Base-by-base conservation (phyloP, 345 rosid species). In the Rhizophora mangle region DNA sequence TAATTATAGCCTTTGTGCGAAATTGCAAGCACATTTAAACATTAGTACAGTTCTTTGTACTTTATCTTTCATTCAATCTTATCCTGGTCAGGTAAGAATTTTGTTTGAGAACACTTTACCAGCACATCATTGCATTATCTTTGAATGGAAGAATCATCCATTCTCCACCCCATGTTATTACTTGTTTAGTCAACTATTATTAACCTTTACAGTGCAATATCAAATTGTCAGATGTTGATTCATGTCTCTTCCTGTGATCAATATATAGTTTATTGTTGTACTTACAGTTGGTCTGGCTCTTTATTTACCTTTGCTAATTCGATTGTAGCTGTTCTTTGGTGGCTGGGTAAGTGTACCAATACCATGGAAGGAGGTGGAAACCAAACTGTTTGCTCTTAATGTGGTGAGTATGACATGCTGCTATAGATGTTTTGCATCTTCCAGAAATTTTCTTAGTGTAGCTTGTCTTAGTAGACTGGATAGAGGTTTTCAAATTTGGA, bases 321-420 rank as follows among this genome's bases (percentile, higher is more conserved):
- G 43, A 26, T 26, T 84, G 66, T 65, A 94, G 97, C 78, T 94
- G 69, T 82, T 85, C 77, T 89, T 81, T 67, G 83, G 86, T 69
- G 84, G 90, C 72, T 85, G 87, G 85, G 69, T 79, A 72, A 88
- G 75, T 82, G 75, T 68, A 68, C 70, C 87, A 59, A 81, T 86
- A 72, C 88, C 84, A 67, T 91, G 94, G 95, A 88, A 82, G 74
- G 96, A 89, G 80, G 85, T 94, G 72, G 98, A 94, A 79, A 74
- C 85, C 58, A 89, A 89, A 77, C 78, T 91, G 72, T 94, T 94
- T 74, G 83, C 87, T 70, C 88, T 94, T 66, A 85, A 88, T 84
- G 97, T 83, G 85, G 98, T 94, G 71, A 82, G 85, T 65, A 54
- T 58, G 63, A 34, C 52, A 46, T 15, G 26, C 52, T 10, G 16